Evolutionary conservation across 1,139 yeast species (phyloP), one percentile per base, ranked within the genome.

Genomic region (Pichia sp.): DNA sequence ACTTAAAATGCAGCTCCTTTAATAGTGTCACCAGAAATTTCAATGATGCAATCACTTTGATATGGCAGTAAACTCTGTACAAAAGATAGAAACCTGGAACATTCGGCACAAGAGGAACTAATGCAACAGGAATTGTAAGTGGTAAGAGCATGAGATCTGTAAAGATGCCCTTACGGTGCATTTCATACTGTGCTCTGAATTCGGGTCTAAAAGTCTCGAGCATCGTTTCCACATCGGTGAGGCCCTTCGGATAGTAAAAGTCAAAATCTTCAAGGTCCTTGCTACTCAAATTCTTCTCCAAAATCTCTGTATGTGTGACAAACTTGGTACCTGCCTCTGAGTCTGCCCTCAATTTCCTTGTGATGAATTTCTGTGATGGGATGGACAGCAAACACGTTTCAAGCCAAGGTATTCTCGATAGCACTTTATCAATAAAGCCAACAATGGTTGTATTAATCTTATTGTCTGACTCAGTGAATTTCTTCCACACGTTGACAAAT

Each of bases 51-150:
- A 73, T 65, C 1, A 96, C 96, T 52, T 82, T 84, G 52, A 77
- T 67, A 56, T 88, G 85, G 52, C 96, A 85, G 62, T 86, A 91
- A 15, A 83, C 67, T 46, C 98, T 68, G 58, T 82, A 91, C 6
- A 83, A 67, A 30, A 88, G 59, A 53, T 87, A 91, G 50, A 91
- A 81, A 0, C 96, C 96, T 0, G 98, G 98, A n/a, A 91, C 73
- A 49, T 91, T 91, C 15, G 98, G 98, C 2, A 88, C 57, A n/a
- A 88, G 67, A 0, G 98, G 98, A 0, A 91, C 53, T 31, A 87
- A 53, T 0, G 86, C 87, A 37, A 87, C 59, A 1, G 98, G 98
- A 7, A 86, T 53, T 0, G 94, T 76, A 30, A 88, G 47, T 1
- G 97, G 97, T 3, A 91, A 60, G 3, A 79, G 78, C 22, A 80